phyloP scores from a whole-genome alignment of 129 eudicot species.

The Mikania micrantha region DNA sequence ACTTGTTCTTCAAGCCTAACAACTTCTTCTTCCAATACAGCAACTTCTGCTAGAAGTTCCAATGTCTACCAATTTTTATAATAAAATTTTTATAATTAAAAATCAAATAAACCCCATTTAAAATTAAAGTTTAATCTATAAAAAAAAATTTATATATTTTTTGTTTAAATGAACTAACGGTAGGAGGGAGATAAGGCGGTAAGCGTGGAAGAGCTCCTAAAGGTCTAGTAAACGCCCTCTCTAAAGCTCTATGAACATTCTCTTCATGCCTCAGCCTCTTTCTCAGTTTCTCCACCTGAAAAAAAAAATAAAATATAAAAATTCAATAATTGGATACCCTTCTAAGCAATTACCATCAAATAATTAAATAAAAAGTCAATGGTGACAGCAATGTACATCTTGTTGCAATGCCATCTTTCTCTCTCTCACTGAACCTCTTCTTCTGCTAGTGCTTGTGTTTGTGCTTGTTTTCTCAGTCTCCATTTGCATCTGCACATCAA shows the following conservation, averaged over 20 bases:
- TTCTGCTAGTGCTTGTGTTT: constrained; percentile 21
- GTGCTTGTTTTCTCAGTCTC: constrained; percentile 42
- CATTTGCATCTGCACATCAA: constrained; percentile 50
- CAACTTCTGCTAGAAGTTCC: constrained; percentile 98
- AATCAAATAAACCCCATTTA: not conserved
- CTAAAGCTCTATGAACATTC: constrained; percentile 89
- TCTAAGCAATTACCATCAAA: constrained; percentile 3
- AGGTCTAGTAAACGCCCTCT: constrained; percentile 90
- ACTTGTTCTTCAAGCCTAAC: constrained; percentile 93
- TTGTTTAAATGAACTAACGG: not conserved
- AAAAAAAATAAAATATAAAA: not conserved
- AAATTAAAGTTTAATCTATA: not conserved
- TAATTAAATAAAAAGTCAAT: constrained; percentile 26
- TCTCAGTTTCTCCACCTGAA: constrained; percentile 84
- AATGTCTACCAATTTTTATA: constrained; percentile 42
- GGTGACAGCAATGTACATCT: constrained; percentile 59
- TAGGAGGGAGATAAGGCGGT: constrained; percentile 86
- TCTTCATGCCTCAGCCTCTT: constrained; percentile 90
- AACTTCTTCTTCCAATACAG: constrained; percentile 96
- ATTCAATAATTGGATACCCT: constrained; percentile 23
- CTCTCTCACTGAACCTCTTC: constrained; percentile 51
- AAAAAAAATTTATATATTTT: not conserved
- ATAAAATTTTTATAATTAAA: not conserved
- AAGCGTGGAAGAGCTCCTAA: constrained; percentile 91
- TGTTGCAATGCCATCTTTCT: constrained; percentile 72